phyloP scores from a whole-genome alignment of 2,329 filamentous ascomycete genomes.

The Colletotrichum paranaense region DNA sequence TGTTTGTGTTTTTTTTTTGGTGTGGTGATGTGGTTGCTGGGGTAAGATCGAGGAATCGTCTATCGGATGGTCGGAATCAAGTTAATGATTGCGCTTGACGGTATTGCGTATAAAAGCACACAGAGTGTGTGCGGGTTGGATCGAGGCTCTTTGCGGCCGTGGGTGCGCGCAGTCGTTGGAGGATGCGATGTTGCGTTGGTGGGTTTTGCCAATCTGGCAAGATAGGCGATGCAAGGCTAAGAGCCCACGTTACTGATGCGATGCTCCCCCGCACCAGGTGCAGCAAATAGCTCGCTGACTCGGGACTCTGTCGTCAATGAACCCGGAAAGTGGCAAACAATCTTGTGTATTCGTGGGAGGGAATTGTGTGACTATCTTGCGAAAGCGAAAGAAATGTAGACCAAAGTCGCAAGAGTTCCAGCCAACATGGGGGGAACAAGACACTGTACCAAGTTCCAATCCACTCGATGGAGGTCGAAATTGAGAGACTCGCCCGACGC shows the following conservation, averaged over 20 bases:
- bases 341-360: background rate
- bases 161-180: slow-evolving; percentile 7
- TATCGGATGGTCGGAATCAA: background rate
- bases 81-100: background rate
- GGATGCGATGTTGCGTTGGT: slow-evolving; percentile 20
- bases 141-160: background rate
- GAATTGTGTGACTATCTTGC: slow-evolving; percentile 8
- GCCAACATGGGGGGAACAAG: slow-evolving; percentile 5
- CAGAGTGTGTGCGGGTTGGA: background rate
- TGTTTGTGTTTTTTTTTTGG: background rate
- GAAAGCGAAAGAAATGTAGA: background rate
- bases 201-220: slow-evolving; percentile 32
- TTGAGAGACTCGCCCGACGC: slow-evolving; percentile 8
- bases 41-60: background rate
- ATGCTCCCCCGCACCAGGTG: slow-evolving; percentile 20
- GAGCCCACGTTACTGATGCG: slow-evolving; percentile 5
- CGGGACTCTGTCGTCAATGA: background rate
- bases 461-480: slow-evolving; percentile 31
- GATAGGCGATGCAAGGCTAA: slow-evolving; percentile 31
- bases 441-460: slow-evolving; percentile 18
- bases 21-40: slow-evolving; percentile 7
- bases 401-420: background rate
- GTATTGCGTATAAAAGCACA: background rate
- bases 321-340: background rate
- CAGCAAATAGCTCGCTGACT: background rate